A percentile compares a stretch with the other conserved stretches of the same genome.
Evolutionary conservation across 2,329 filamentous ascomycete species (phyloP).

Genomic region (Paracamarosporium sp.): DNA sequence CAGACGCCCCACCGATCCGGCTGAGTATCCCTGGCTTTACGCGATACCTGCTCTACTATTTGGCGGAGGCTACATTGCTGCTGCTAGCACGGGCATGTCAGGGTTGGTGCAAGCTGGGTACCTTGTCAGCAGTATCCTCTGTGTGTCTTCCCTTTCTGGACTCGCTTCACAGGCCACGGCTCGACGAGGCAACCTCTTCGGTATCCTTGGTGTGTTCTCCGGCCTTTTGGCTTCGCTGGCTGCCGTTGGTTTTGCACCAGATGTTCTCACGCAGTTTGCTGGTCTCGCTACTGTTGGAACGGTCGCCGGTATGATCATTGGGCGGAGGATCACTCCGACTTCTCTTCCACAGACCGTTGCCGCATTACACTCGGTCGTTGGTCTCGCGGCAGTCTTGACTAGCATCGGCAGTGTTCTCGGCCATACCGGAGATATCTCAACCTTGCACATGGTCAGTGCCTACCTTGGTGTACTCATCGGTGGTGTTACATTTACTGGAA

Average conservation of each 20-base stretch:
- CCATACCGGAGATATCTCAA: conserved; percentile 72
- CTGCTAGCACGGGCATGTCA: conserved; percentile 80
- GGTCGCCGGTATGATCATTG: conserved; percentile 75
- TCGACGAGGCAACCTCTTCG: conserved; percentile 82
- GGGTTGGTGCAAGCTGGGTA: conserved; percentile 89
- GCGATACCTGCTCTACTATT: conserved; percentile 78
- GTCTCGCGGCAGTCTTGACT: conserved; percentile 85
- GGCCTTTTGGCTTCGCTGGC: conserved; percentile 83
- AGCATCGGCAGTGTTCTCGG: conserved; percentile 87
- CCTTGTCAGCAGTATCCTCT: conserved; percentile 81
- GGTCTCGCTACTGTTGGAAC: conserved; percentile 75
- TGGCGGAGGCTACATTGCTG: conserved; percentile 80
- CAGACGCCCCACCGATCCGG: conserved; percentile 77
- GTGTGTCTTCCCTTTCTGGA: conserved; percentile 79
- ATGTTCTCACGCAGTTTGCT: conserved; percentile 82
- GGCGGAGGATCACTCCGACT: conserved; percentile 85
- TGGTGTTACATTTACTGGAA: conserved; percentile 89
- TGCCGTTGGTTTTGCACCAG: conserved; percentile 80
- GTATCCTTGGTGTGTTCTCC: conserved; percentile 82
- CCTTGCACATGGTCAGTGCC: conserved; percentile 82
- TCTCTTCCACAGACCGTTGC: conserved; percentile 89
- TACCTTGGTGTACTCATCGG: conserved; percentile 86
- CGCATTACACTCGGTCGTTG: conserved; percentile 87
- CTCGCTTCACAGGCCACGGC: conserved; percentile 84
- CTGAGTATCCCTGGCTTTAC: conserved; percentile 89